Base-by-base conservation (phyloP, 1,139 yeast species). In the Diutina sp. region DNA sequence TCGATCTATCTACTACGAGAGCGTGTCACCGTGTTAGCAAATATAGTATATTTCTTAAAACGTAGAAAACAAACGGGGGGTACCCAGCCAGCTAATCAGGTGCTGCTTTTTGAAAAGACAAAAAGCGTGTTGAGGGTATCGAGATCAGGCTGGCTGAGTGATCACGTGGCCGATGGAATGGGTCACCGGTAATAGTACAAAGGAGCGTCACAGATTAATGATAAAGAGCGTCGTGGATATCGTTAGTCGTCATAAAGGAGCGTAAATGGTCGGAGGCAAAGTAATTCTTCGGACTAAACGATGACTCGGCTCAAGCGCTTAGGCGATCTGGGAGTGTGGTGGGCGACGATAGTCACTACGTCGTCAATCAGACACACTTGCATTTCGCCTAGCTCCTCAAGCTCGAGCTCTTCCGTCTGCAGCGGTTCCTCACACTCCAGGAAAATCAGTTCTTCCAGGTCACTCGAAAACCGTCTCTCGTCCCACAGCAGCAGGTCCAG, bases 341-440 rank as follows among this genome's bases (percentile, higher is more conserved):
- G 53, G 25, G 53, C 67, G 25, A 65, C 63, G 1, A 69, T 62
- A 2, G 65, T 61, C 6, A 69, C 64, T 9, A 69, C 65, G 4
- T 62, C 66, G 53, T 69, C 71, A 8, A 70, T 63, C 32, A 59
- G 50, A 56, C 59, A 62, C 6, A 70, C 63, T 29, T 62, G 47
- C 45, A 57, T 55, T 7, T 50, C 57, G 64, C 67, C 28, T 61
- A 65, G n/a, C 61, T 59, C 44, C 61, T 66, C 60, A 53, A 58
- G 55, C 55, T 63, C 60, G 58, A 64, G 57, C 54, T 62, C 64
- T 25, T 58, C 59, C 12, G 57, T 59, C 29, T 56, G 58, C 9
- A 56, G 28, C 4, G 56, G 50, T 5, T 54, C 51, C 6, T 54
- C 55, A 16, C 58, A 58, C n/a, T 58, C 58, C 12, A 68, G 64